Evolutionary conservation across 371 early-diverging fungal genomes (phyloP).

Genomic region (Mortierella sp.): DNA sequence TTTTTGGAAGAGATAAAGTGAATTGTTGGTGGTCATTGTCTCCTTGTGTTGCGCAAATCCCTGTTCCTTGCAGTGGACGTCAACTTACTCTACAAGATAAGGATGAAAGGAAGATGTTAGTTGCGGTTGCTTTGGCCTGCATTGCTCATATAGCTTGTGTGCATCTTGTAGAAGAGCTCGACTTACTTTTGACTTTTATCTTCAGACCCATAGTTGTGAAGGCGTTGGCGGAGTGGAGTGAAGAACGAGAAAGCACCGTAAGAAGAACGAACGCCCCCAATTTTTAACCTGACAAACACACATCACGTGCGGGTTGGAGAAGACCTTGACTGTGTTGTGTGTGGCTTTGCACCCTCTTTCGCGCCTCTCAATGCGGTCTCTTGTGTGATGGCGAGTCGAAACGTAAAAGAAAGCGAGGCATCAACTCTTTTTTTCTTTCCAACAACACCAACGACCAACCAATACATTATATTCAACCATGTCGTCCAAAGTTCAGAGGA

Average conservation of each 20-base stretch:
- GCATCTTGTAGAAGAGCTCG: neutral
- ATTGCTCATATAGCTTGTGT: neutral
- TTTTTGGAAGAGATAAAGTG: neutral
- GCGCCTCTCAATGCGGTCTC: neutral
- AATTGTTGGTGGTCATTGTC: neutral
- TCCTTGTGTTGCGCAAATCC: neutral
- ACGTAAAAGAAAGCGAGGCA: neutral
- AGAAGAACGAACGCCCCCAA: conserved; percentile 7
- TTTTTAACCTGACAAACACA: neutral
- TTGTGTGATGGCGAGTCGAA: conserved; percentile 2
- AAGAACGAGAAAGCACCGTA: neutral
- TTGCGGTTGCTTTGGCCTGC: neutral
- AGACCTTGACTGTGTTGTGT: conserved; percentile 2
- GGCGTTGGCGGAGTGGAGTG: neutral
- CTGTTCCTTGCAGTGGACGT: neutral
- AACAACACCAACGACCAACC: neutral
- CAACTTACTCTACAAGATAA: conserved; percentile 24
- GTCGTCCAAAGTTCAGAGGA: conserved; percentile 92
- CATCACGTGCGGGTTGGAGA: conserved; percentile 4
- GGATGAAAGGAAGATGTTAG: neutral
- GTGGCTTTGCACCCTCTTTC: conserved; percentile 29
- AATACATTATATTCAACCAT: conserved; percentile 55
- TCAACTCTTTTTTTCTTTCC: conserved; percentile 9
- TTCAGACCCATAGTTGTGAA: conserved; percentile 24
- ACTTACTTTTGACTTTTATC: conserved; percentile 52